These are phyloP conservation scores for Atractiella rhizophila DNA, from an alignment of 768 basidiomycete genomes.

Conservation along the genomic window DNA sequence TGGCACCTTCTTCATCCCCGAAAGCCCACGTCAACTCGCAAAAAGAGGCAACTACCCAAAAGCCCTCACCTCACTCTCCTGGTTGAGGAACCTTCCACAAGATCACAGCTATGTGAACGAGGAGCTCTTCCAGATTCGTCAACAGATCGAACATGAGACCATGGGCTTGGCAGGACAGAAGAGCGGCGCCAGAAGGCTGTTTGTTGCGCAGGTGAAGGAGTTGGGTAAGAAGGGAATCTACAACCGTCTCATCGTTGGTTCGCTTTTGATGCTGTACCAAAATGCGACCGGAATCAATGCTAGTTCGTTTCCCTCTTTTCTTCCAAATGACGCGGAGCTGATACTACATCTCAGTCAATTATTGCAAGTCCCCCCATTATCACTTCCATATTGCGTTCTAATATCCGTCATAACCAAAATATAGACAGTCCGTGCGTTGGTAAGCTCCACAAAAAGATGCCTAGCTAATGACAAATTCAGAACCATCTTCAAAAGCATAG, in stretches of 20 bases:
- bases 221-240: conserved; percentile 1
- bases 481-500: conserved; percentile 28
- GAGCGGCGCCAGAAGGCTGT: background rate
- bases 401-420: too few species aligned
- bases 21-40: conserved; percentile 10
- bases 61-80: conserved; percentile 17
- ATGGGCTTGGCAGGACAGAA: background rate
- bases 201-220: background rate
- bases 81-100: conserved; percentile 17
- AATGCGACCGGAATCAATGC: conserved; percentile 19
- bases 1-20: conserved; percentile 7
- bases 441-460: background rate
- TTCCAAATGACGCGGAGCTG: too few species aligned
- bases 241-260: conserved; percentile 23
- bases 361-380: too few species aligned
- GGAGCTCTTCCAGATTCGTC: background rate
- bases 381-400: too few species aligned
- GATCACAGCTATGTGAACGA: conserved; percentile 3
- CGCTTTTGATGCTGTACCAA: conserved; percentile 26
- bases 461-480: conserved; percentile 26
- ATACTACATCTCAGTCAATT: too few species aligned
- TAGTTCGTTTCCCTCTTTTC: too few species aligned
- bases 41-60: conserved; percentile 13
- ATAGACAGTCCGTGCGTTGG: too few species aligned
- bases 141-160: background rate